These are phyloP conservation scores for Emergomyces pasteurianus DNA, from an alignment of 2,329 filamentous ascomycete genomes.

Conservation along the genomic window DNA sequence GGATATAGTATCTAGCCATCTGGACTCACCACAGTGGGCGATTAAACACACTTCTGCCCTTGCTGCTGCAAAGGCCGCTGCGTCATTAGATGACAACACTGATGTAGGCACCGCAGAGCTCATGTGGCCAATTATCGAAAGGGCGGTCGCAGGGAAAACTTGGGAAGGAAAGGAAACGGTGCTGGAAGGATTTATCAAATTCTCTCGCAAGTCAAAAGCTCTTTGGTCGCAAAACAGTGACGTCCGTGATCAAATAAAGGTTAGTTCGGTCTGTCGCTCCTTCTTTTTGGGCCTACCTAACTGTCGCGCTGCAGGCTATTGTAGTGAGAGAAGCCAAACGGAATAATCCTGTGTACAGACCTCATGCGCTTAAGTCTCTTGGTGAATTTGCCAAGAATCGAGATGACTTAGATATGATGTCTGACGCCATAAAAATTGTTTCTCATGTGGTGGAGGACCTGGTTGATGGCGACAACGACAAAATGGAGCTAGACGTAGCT, in stretches of 20 bases:
- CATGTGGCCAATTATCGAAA: slow-evolving; percentile 77
- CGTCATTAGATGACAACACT: slow-evolving; percentile 47
- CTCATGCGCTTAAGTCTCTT: slow-evolving; percentile 59
- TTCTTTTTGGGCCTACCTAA: slow-evolving; percentile 9
- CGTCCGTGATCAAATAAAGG: slow-evolving; percentile 57
- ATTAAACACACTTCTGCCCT: slow-evolving; percentile 82
- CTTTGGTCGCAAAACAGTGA: slow-evolving; percentile 48
- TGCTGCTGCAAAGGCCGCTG: slow-evolving; percentile 61
- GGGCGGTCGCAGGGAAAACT: slow-evolving; percentile 73
- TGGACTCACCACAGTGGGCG: slow-evolving; percentile 76
- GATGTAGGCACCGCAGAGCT: slow-evolving; percentile 47
- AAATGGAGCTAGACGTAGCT: slow-evolving; percentile 56
- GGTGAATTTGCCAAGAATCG: slow-evolving; percentile 60
- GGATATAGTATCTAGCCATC: slow-evolving; percentile 50
- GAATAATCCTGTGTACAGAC: slow-evolving; percentile 74
- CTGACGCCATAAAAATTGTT: slow-evolving; percentile 54
- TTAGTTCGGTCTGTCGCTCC: slow-evolving; percentile 19
- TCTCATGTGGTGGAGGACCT: slow-evolving; percentile 49
- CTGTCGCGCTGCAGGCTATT: slow-evolving; percentile 40
- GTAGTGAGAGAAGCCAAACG: slow-evolving; percentile 77
- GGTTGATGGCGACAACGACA: slow-evolving; percentile 41
- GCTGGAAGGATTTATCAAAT: slow-evolving; percentile 64
- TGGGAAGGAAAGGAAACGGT: slow-evolving; percentile 87
- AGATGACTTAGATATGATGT: slow-evolving; percentile 57
- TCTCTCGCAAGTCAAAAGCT: slow-evolving; percentile 52